phyloP scores from a whole-genome alignment of 2,329 filamentous ascomycete species.

The Paecilomyces variotii region DNA sequence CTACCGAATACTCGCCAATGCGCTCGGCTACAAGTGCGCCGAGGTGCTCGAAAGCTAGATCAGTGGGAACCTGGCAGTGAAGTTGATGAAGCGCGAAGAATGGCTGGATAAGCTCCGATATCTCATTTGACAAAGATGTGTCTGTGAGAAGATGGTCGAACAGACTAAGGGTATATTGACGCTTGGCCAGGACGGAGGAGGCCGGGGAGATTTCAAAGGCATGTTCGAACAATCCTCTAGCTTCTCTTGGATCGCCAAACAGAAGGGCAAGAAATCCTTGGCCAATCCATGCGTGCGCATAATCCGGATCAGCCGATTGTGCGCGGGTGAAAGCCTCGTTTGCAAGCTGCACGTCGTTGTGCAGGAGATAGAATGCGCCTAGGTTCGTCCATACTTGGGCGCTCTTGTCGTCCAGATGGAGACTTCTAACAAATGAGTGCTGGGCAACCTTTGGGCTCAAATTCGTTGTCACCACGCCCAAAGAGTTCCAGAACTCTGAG shows the following conservation, averaged over 20 bases:
- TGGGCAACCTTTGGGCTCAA: slow-evolving; percentile 83
- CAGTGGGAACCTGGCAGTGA: slow-evolving; percentile 59
- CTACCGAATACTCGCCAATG: slow-evolving; percentile 57
- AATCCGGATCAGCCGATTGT: slow-evolving; percentile 91
- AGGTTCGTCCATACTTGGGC: slow-evolving; percentile 85
- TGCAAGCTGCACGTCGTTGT: slow-evolving; percentile 76
- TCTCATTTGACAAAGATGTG: slow-evolving; percentile 43
- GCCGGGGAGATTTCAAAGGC: slow-evolving; percentile 87
- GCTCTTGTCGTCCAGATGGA: slow-evolving; percentile 86
- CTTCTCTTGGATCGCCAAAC: slow-evolving; percentile 66
- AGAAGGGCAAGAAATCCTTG: slow-evolving; percentile 79
- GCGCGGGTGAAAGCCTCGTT: slow-evolving; percentile 84
- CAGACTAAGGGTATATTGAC: slow-evolving; percentile 69
- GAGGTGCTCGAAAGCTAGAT: slow-evolving; percentile 68
- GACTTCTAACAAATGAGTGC: slow-evolving; percentile 82
- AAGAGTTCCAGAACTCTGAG: slow-evolving; percentile 91
- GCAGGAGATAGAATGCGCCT: slow-evolving; percentile 73
- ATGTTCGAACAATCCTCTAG: slow-evolving; percentile 79
- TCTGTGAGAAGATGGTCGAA: slow-evolving; percentile 72
- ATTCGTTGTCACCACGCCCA: slow-evolving; percentile 81
- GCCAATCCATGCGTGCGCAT: slow-evolving; percentile 86
- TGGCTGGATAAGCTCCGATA: slow-evolving; percentile 66
- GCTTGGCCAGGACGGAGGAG: slow-evolving; percentile 62
- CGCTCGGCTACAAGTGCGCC: slow-evolving; percentile 75
- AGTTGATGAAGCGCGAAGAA: slow-evolving; percentile 84